Evolutionary conservation across 345 rosid species (phyloP), one percentile per base, ranked within the genome.

Genomic region (Murraya paniculata): DNA sequence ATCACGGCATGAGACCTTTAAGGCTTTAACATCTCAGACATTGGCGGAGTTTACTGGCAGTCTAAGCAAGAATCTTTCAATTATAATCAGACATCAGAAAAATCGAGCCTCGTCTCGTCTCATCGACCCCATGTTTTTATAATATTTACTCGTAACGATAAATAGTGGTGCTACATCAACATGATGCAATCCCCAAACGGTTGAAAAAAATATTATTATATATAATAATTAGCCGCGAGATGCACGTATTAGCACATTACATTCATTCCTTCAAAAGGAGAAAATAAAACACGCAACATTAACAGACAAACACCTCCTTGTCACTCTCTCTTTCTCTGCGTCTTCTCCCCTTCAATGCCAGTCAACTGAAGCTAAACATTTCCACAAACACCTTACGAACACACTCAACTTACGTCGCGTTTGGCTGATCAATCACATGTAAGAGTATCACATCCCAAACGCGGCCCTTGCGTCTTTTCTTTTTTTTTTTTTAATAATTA

Each of bases 281-380:
- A 45, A 53, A 18, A 18, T 1, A 1, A 18, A 5, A 53, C 22
- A 53, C 22, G 13, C 50, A 45, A 13, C 50, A 45, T 45, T 45
- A 13, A 45, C 50, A 45, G 13, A 45, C 50, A 45, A 13, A 60
- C 36, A 57, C 50, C 64, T 55, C 9, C 4, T 24, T 18, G 58
- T 25, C 61, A 38, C 30, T 28, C 8, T 60, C 59, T 36, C 39
- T 19, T 33, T 19, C 21, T 28, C 71, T 53, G 4, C 5, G 30
- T 39, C 48, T 39, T 48, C n/a, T 1, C 27, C 25, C 9, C 10
- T 22, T 57, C 25, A 22, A 22, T n/a, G 24, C 27, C 69, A 41
- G 67, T 70, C 50, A 78, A 69, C 48, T 31, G 67, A 25, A 36
- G 33, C 28, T 66, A 48, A 65, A 33, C 71, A 75, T 64, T 75